Evolutionary conservation across 257 asterid species (phyloP), one percentile per base, ranked within the genome.

Genomic region (Scutellaria galericulata): DNA sequence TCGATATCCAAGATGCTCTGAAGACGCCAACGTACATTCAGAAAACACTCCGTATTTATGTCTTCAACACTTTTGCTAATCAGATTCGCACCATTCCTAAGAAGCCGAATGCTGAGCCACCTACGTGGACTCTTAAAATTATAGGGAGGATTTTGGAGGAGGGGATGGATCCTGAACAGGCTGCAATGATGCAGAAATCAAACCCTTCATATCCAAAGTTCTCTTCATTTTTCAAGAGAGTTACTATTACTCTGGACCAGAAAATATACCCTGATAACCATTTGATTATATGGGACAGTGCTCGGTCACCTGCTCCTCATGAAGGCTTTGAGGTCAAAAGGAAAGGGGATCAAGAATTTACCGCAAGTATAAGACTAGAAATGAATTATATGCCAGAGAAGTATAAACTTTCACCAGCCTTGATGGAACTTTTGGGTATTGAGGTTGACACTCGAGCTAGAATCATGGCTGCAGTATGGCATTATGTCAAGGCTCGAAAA

Each of bases 251-350:
- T 3, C 86, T 95, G 71, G 98, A 95, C 79, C 97, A 88, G 89
- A 95, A 85, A 47, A 75, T 90, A 54, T 95, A 87, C 83, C 98
- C 97, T 39, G 96, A 90, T 62, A 90, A 90, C 90, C 96, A 92
- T 85, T 72, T 89, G 73, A 95, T 95, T 31, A 78, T 87, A 35
- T 95, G 99, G 99, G 98, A 95, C 61, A 82, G 90, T 78, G 84
- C 93, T 39, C 87, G 97, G 67, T 78, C 96, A 10, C 95, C 98
- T 63, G 92, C 90, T 54, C 89, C 94, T n/a, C 98, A 95, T 5
- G 98, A 92, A 72, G 99, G 99, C n/a, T 95, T 95, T 15, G 98
- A 95, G 86, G 94, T 92, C 58, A 95, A 90, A 79, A 80, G 99
- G 82, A 92, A 84, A 75, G 99, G 99, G 64, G 96, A 95, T 62